A percentile compares a stretch with the other conserved stretches of the same genome.
These are phyloP conservation scores for Saturnispora bothae DNA, from an alignment of 805 yeast genomes.

Conservation along the genomic window DNA sequence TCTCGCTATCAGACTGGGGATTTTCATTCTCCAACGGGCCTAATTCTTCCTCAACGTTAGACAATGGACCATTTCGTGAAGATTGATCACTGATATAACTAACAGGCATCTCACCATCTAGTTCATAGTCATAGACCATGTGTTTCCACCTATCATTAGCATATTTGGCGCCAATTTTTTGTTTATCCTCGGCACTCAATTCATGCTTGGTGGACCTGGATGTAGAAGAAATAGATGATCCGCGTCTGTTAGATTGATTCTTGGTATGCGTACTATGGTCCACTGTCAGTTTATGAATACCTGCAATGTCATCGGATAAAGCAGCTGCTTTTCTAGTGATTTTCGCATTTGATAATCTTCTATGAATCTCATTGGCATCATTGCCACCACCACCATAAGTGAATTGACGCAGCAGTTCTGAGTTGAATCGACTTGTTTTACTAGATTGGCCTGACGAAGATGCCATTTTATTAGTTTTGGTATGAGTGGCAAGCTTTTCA, in stretches of 20 bases:
- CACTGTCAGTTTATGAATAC: constrained; percentile 23
- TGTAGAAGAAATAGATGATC: constrained; percentile 1
- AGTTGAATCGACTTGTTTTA: constrained; percentile 3
- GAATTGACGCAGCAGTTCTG: constrained; percentile 20
- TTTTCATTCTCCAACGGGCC: background rate
- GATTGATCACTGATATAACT: constrained; percentile 12
- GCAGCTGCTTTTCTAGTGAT: constrained; percentile 33
- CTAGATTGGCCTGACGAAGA: background rate
- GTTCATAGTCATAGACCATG: constrained; percentile 13
- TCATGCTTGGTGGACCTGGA: background rate
- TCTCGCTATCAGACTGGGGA: background rate
- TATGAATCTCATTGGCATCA: constrained; percentile 23
- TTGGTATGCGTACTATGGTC: constrained; percentile 7
- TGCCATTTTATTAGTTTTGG: background rate
- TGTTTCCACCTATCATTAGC: constrained; percentile 13
- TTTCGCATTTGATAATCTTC: constrained; percentile 28
- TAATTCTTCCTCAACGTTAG: constrained; percentile 5
- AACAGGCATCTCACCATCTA: constrained; percentile 13
- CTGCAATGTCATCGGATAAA: constrained; percentile 37
- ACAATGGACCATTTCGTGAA: constrained; percentile 2
- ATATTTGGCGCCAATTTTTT: constrained; percentile 9
- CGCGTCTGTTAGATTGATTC: background rate
- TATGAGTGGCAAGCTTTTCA: constrained; percentile 1
- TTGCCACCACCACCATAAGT: constrained; percentile 24
- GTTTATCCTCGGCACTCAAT: constrained; percentile 1